Percentiles rank a stretch among this genome's conserved stretches.
These are phyloP conservation scores for Pontederia crassipes DNA, from an alignment of 176 grass and related monocot species.

Conservation along the genomic window DNA sequence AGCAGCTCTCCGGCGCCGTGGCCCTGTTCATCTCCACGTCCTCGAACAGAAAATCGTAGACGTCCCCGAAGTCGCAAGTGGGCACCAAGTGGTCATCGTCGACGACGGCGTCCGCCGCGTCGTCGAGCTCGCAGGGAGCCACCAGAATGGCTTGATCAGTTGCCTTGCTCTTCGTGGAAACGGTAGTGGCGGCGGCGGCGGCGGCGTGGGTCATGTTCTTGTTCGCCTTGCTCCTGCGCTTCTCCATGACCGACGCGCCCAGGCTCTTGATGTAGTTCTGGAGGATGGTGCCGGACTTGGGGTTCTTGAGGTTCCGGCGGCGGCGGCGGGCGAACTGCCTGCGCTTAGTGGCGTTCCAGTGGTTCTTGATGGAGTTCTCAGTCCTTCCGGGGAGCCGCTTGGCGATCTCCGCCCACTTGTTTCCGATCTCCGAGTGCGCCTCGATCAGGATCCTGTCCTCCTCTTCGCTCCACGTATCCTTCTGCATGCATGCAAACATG, in stretches of 20 bases:
- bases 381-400: slow-evolving; percentile 80
- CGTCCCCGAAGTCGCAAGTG: slow-evolving; percentile 30
- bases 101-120: neutral
- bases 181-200: neutral
- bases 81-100: slow-evolving; percentile 23
- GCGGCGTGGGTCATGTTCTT: neutral
- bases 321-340: slow-evolving; percentile 48
- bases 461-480: slow-evolving; percentile 83
- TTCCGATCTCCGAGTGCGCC: slow-evolving; percentile 73
- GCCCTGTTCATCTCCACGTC: neutral
- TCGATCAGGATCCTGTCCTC: slow-evolving; percentile 84
- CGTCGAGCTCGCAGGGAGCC: slow-evolving; percentile 1
- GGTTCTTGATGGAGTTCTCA: slow-evolving; percentile 94
- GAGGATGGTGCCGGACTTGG: slow-evolving; percentile 46
- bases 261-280: slow-evolving; percentile 85
- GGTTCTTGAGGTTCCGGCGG: slow-evolving; percentile 37
- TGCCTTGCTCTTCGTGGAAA: neutral
- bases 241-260: slow-evolving; percentile 9
- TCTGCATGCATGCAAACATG: slow-evolving; percentile 38
- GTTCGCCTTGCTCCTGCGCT: neutral
- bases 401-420: slow-evolving; percentile 97
- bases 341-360: slow-evolving; percentile 91
- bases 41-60: slow-evolving; percentile 34
- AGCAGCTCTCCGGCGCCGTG: neutral
- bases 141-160: slow-evolving; percentile 3